Percentiles rank a stretch among this genome's conserved stretches.
phyloP scores from a whole-genome alignment of 768 basidiomycete genomes.

The Cystofilobasidium capitatum region DNA sequence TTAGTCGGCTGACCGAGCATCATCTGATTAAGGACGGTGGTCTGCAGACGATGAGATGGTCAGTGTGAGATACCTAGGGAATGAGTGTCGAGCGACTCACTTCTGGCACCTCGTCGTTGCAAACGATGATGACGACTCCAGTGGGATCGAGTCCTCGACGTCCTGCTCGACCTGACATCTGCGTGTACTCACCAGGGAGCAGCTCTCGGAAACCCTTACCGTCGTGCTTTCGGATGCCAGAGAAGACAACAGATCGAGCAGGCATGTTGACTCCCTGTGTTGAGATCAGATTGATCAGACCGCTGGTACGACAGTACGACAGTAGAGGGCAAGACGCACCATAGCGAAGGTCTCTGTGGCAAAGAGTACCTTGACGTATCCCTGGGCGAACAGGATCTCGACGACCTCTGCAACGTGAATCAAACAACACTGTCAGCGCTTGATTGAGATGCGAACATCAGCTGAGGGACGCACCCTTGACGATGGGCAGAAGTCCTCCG shows the following conservation, averaged over 20 bases:
- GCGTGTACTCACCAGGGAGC: constrained; percentile 66
- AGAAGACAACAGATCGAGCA: constrained; percentile 92
- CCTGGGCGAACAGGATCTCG: constrained; percentile 89
- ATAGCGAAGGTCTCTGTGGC: constrained; percentile 99
- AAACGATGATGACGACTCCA: constrained; percentile 84
- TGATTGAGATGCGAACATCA: neutral
- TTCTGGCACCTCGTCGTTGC: constrained; percentile 64
- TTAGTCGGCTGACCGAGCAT: constrained; percentile 89
- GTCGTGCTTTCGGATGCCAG: constrained; percentile 88
- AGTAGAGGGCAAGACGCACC: constrained; percentile 47
- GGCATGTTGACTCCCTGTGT: constrained; percentile 97
- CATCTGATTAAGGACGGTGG: constrained; percentile 57
- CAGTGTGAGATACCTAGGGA: neutral
- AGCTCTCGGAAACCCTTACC: constrained; percentile 85
- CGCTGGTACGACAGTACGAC: neutral
- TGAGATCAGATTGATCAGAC: neutral
- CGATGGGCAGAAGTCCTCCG: constrained; percentile 86
- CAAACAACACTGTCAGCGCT: neutral
- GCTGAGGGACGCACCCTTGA: constrained; percentile 62
- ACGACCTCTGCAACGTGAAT: constrained; percentile 55
- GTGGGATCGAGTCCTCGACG: constrained; percentile 89
- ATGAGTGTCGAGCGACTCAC: constrained; percentile 42
- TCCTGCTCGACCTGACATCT: constrained; percentile 98
- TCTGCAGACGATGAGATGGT: neutral
- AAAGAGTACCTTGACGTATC: constrained; percentile 90